Conservation (phyloP, 2,329 filamentous ascomycete species). For the Curvularia eragrostidis region DNA sequence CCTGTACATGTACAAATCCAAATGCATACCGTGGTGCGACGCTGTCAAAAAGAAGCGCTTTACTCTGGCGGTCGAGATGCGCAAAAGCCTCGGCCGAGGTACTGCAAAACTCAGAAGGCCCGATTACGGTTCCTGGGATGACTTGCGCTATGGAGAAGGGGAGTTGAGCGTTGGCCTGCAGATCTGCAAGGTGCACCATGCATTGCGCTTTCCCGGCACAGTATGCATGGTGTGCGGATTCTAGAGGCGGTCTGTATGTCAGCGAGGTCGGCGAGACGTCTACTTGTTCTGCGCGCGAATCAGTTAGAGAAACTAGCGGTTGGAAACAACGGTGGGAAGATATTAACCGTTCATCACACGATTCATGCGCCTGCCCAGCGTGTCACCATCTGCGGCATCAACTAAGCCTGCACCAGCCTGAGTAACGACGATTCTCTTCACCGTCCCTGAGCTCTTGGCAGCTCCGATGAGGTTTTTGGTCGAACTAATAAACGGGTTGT, state of each 20-base stretch:
- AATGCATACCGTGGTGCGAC: conserved; percentile 42
- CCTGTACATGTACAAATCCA: conserved; percentile 44
- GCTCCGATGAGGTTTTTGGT: conserved; percentile 40
- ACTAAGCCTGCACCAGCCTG: conserved; percentile 45
- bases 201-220: conserved; percentile 45
- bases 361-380: conserved; percentile 38
- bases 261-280: conserved; percentile 31
- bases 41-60: conserved; percentile 42
- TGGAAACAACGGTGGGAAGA: not conserved
- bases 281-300: conserved; percentile 26
- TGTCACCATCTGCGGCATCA: conserved; percentile 42
- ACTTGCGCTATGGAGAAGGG: conserved; percentile 43
- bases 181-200: conserved; percentile 36
- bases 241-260: conserved; percentile 35
- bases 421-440: conserved; percentile 42
- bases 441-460: conserved; percentile 32
- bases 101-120: conserved; percentile 38
- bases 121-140: conserved; percentile 46
- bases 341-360: conserved; percentile 30
- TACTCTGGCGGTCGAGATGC: conserved; percentile 43
- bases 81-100: conserved; percentile 25
- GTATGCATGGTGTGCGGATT: conserved; percentile 44
- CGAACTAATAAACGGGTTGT: conserved; percentile 42
- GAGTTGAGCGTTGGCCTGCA: conserved; percentile 5
- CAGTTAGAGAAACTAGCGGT: not conserved